These are phyloP conservation scores for Dissophora ornata DNA, from an alignment of 192 early-diverging fungal genomes.

Conservation along the genomic window DNA sequence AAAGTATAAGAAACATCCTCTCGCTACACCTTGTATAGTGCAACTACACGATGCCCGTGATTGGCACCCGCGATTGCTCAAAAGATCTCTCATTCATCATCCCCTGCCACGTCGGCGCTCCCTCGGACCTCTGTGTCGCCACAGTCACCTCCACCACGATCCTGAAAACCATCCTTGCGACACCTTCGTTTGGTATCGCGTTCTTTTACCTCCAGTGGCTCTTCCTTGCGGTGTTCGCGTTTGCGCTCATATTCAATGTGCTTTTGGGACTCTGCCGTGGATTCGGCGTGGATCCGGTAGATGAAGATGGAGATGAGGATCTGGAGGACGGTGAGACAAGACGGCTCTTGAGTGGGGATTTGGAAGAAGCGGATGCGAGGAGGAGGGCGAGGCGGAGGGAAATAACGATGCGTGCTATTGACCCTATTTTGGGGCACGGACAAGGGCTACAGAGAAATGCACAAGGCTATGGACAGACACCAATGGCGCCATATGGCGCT, in stretches of 20 bases:
- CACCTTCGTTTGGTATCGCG: conserved; percentile 62
- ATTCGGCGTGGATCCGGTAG: conserved; percentile 49
- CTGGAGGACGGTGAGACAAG: conserved; percentile 22
- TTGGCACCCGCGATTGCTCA: conserved; percentile 53
- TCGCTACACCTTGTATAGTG: conserved; percentile 44
- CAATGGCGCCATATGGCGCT: neutral
- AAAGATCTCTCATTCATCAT: conserved; percentile 59
- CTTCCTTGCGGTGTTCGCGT: conserved; percentile 55
- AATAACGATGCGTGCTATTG: neutral
- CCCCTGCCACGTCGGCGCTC: conserved; percentile 65
- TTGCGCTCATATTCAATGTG: conserved; percentile 57
- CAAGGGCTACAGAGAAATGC: neutral
- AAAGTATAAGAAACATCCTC: neutral
- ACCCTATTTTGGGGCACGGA: neutral
- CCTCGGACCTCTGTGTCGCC: conserved; percentile 63
- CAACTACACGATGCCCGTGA: conserved; percentile 56
- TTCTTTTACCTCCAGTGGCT: conserved; percentile 66
- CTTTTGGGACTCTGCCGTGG: conserved; percentile 36
- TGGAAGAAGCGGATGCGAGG: conserved; percentile 13
- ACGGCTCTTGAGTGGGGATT: conserved; percentile 17
- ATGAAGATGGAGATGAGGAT: conserved; percentile 53
- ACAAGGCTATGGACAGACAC: neutral
- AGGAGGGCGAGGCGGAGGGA: conserved; percentile 9
- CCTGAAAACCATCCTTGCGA: conserved; percentile 57
- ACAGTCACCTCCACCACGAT: conserved; percentile 63